Percentiles rank a stretch among this genome's conserved stretches.
phyloP scores from a whole-genome alignment of 192 early-diverging fungal genomes.

The Coemansia biformis region DNA sequence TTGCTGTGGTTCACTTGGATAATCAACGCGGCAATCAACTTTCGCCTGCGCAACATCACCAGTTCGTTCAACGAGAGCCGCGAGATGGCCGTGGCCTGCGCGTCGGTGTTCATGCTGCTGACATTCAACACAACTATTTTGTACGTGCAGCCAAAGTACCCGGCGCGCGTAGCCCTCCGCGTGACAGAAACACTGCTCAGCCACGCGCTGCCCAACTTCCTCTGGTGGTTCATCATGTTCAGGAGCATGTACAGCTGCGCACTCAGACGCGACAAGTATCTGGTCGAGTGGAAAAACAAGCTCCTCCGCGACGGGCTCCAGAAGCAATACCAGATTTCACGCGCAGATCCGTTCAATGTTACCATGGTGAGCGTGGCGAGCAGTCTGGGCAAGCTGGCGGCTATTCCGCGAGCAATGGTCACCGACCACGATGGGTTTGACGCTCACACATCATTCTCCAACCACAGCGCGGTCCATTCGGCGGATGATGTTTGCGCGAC shows the following conservation, averaged over 20 bases:
- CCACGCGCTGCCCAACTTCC: constrained; percentile 33
- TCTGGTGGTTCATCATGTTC: constrained; percentile 54
- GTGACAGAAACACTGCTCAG: constrained; percentile 26
- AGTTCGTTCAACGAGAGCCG: constrained; percentile 49
- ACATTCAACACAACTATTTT: constrained; percentile 43
- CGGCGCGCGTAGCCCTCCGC: constrained; percentile 9
- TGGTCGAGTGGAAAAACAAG: constrained; percentile 44
- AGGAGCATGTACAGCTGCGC: constrained; percentile 39
- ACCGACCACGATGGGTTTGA: constrained; percentile 25
- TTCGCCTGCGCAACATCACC: constrained; percentile 44
- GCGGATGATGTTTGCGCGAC: not conserved
- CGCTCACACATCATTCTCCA: constrained; percentile 38
- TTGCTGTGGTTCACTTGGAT: constrained; percentile 43
- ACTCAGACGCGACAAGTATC: constrained; percentile 21
- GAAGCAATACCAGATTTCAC: constrained; percentile 47
- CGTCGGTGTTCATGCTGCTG: constrained; percentile 33
- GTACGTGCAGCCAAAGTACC: constrained; percentile 37
- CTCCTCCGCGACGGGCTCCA: constrained; percentile 40
- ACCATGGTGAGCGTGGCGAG: constrained; percentile 32
- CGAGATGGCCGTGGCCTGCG: constrained; percentile 38
- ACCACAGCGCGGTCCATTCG: not conserved
- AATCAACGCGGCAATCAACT: constrained; percentile 35
- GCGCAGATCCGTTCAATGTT: constrained; percentile 36
- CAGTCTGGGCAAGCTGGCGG: constrained; percentile 20
- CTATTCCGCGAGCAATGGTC: constrained; percentile 18